Percentiles rank a stretch among this genome's conserved stretches.
phyloP scores from a whole-genome alignment of 1,139 yeast species.

The Wickerhamiella infanticola region DNA sequence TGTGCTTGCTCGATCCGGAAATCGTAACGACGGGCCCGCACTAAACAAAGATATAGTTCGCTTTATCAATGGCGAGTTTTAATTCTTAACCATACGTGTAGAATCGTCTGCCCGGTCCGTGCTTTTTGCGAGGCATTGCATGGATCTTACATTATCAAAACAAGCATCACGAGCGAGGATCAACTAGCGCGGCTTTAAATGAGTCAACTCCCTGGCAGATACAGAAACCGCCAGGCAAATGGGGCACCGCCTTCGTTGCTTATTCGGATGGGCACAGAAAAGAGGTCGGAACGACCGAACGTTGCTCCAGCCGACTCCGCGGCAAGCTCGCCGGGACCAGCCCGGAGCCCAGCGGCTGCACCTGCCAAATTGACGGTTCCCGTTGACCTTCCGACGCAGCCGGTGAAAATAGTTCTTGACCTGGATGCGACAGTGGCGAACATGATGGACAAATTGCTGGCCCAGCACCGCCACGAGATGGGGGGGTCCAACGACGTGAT shows the following conservation, averaged over 20 bases:
- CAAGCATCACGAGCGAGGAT: too few relatives aligned
- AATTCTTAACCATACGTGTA: background rate
- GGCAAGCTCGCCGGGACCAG: background rate
- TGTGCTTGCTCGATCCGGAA: conserved; percentile 13
- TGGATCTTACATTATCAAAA: too few relatives aligned
- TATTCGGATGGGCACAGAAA: background rate
- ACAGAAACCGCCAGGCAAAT: background rate
- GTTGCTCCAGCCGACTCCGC: background rate
- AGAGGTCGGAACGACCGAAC: background rate
- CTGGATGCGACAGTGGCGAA: conserved; percentile 10
- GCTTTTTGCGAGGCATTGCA: too few relatives aligned
- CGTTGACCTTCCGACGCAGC: conserved; percentile 17
- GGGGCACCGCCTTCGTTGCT: background rate
- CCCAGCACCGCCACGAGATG: conserved; percentile 19
- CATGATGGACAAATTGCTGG: conserved; percentile 12
- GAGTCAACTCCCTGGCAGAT: conserved; percentile 1
- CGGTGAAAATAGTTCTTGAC: conserved; percentile 12
- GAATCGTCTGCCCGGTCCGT: too few relatives aligned
- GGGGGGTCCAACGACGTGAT: conserved; percentile 15
- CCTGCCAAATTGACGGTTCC: conserved; percentile 4
- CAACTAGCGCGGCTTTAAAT: background rate
- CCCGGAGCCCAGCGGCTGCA: background rate
- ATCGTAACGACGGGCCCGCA: conserved; percentile 20
- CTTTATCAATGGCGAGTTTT: conserved; percentile 16
- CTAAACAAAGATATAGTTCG: conserved; percentile 21